phyloP scores from a whole-genome alignment of 331 rosid genomes.

The Cydonia oblonga region DNA sequence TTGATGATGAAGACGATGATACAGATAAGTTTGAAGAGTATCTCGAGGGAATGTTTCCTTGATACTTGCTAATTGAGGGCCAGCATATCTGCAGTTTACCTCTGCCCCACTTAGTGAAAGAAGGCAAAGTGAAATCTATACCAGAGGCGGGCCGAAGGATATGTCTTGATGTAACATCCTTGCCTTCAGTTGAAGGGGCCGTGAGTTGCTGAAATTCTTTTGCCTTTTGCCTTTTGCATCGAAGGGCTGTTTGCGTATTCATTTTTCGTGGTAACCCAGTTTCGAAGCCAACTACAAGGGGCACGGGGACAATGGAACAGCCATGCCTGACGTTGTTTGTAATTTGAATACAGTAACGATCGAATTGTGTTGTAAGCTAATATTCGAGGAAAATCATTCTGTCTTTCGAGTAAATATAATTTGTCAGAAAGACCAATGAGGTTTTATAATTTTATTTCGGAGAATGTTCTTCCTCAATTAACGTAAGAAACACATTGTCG shows the following conservation, averaged over 20 bases:
- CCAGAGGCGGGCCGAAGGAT: not conserved
- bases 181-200: not conserved
- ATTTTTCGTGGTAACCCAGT: not conserved
- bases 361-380: not conserved
- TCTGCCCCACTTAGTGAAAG: not conserved
- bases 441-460: no score
- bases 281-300: not conserved
- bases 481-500: not conserved
- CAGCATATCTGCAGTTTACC: not conserved
- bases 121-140: not conserved
- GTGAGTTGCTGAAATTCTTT: not conserved
- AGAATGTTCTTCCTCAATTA: not conserved
- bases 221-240: no score
- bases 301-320: not conserved
- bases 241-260: no score
- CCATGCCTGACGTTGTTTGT: not conserved
- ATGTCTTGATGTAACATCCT: not conserved
- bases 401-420: no score
- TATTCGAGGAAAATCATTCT: no score
- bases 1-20: slow-evolving; percentile 7
- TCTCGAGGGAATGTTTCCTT: slow-evolving; percentile 89
- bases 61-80: slow-evolving; percentile 13
- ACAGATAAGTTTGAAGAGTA: slow-evolving; percentile 45
- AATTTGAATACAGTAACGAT: not conserved
- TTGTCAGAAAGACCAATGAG: no score